phyloP scores from a whole-genome alignment of 345 rosid genomes.

The Citrus reticulata region DNA sequence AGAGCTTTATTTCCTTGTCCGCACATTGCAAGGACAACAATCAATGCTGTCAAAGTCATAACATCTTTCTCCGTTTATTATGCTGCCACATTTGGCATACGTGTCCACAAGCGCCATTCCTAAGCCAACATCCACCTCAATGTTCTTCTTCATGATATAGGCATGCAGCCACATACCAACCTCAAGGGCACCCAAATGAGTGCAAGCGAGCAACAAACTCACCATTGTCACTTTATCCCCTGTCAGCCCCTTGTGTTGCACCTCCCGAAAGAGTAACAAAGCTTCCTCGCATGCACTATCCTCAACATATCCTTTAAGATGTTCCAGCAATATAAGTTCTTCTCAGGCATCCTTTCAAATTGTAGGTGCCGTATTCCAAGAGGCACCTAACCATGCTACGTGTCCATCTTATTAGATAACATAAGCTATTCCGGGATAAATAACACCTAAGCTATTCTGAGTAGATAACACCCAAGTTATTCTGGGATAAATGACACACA shows the following conservation, averaged over 20 bases:
- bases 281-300: slow-evolving; percentile 15
- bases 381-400: too few relatives aligned
- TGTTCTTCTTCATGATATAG: slow-evolving; percentile 14
- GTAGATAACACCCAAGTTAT: too few relatives aligned
- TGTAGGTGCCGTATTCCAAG: too few relatives aligned
- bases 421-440: too few relatives aligned
- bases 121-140: slow-evolving; percentile 14
- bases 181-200: slow-evolving; percentile 17
- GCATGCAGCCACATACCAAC: slow-evolving; percentile 20
- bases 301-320: slow-evolving; percentile 18
- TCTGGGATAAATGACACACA: too few relatives aligned
- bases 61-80: slow-evolving; percentile 19
- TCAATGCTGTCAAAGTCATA: slow-evolving; percentile 23
- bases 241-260: slow-evolving; percentile 11
- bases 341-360: slow-evolving; percentile 9
- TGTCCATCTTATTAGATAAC: too few relatives aligned
- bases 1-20: slow-evolving; percentile 16
- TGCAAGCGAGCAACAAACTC: slow-evolving; percentile 14
- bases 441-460: too few relatives aligned
- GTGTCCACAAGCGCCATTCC: slow-evolving; percentile 16
- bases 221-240: slow-evolving; percentile 19
- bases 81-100: slow-evolving; percentile 22
- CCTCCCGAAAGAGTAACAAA: slow-evolving; percentile 7
- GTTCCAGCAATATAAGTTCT: slow-evolving; percentile 22
- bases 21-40: slow-evolving; percentile 23